These are phyloP conservation scores for Mycosarcoma maydis DNA, from an alignment of 1,284 basidiomycete species.

Conservation along the genomic window DNA sequence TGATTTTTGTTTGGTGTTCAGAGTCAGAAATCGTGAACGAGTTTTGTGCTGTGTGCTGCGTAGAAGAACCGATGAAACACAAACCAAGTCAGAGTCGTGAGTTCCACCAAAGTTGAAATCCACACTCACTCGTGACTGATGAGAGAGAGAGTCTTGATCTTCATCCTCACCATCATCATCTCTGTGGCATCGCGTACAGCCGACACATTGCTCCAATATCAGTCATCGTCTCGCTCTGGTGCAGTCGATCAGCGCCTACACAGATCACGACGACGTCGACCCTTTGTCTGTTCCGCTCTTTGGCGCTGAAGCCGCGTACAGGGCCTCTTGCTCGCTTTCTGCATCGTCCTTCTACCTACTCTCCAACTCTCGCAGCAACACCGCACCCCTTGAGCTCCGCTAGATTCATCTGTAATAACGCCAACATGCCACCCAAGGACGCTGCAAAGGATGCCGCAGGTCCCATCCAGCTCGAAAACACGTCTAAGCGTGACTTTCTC, in stretches of 20 bases:
- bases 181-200: neutral
- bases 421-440: constrained; percentile 53
- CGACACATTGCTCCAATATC: neutral
- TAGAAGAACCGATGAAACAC: too few relatives aligned
- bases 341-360: neutral
- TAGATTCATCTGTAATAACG: neutral
- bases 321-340: constrained; percentile 9
- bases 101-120: too few relatives aligned
- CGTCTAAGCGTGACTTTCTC: constrained; percentile 89
- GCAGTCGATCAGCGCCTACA: constrained; percentile 15
- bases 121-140: too few relatives aligned
- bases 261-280: constrained; percentile 26
- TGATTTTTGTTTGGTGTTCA: too few relatives aligned
- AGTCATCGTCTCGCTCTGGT: constrained; percentile 1
- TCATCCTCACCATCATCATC: too few relatives aligned
- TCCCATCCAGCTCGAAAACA: constrained; percentile 70
- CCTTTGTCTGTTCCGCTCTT: constrained; percentile 35
- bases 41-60: too few relatives aligned
- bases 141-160: too few relatives aligned
- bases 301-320: constrained; percentile 45
- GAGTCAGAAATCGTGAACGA: too few relatives aligned
- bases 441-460: constrained; percentile 46
- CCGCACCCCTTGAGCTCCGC: neutral
- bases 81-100: too few relatives aligned
- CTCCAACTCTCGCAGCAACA: neutral